These are phyloP conservation scores for Furcasterigmium furcatum DNA, from an alignment of 2,329 filamentous ascomycete genomes.

Conservation along the genomic window DNA sequence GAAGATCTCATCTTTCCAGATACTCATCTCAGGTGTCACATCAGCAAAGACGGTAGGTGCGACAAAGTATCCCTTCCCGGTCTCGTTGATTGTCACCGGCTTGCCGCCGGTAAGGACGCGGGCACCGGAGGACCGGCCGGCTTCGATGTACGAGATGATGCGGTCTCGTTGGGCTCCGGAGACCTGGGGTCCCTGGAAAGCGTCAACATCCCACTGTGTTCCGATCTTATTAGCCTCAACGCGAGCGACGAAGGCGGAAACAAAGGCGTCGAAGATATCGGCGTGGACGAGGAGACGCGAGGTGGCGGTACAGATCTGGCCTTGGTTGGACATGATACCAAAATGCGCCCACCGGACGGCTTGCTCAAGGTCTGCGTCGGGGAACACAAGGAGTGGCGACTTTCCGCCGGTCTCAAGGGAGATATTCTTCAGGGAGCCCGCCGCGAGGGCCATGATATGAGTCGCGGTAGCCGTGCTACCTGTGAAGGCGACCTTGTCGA, in stretches of 20 bases:
- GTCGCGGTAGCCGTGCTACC: conserved; percentile 65
- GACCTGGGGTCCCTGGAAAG: conserved; percentile 67
- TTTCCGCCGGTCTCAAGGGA: conserved; percentile 61
- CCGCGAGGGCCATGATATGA: conserved; percentile 68
- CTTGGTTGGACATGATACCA: conserved; percentile 51
- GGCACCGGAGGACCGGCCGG: conserved; percentile 60
- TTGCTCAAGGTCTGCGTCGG: conserved; percentile 58
- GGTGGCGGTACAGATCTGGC: conserved; percentile 60
- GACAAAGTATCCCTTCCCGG: conserved; percentile 28
- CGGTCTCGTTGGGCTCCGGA: conserved; percentile 62
- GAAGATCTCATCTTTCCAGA: conserved; percentile 26
- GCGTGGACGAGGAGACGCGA: conserved; percentile 59
- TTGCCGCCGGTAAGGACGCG: conserved; percentile 38
- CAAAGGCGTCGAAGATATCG: conserved; percentile 54
- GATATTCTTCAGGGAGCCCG: conserved; percentile 55
- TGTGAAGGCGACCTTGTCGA: conserved; percentile 73
- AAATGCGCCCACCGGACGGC: conserved; percentile 49
- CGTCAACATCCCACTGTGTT: conserved; percentile 59
- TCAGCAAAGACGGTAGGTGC: conserved; percentile 23
- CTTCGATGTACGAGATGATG: conserved; percentile 62
- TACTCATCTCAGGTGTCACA: conserved; percentile 19
- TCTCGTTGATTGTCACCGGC: not conserved
- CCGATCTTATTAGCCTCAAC: conserved; percentile 54
- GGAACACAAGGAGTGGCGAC: conserved; percentile 55
- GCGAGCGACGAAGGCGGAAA: conserved; percentile 57